Conservation (phyloP, 805 yeast genomes). For the Brettanomyces custersianus region DNA sequence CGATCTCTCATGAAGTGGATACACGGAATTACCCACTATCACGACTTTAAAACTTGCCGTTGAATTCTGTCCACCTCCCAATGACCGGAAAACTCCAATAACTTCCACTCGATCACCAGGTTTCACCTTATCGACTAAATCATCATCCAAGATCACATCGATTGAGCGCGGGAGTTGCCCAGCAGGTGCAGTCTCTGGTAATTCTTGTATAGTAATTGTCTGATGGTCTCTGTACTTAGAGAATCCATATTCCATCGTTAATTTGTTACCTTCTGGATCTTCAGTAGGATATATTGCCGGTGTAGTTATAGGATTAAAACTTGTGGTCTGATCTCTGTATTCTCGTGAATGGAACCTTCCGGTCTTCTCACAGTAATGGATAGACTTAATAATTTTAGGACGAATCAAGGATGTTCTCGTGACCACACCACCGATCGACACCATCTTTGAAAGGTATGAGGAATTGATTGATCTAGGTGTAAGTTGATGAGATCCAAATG, state of each 20-base stretch:
- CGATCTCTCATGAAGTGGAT: slow-evolving; percentile 81
- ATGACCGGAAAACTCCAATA: slow-evolving; percentile 87
- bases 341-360: slow-evolving; percentile 84
- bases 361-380: slow-evolving; percentile 83
- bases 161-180: slow-evolving; percentile 93
- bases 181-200: slow-evolving; percentile 97
- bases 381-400: slow-evolving; percentile 85
- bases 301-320: slow-evolving; percentile 75
- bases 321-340: slow-evolving; percentile 86
- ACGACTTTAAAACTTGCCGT: slow-evolving; percentile 71
- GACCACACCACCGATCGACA: slow-evolving; percentile 90
- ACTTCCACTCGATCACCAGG: slow-evolving; percentile 96
- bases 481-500: slow-evolving; percentile 81
- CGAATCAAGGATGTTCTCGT: slow-evolving; percentile 89
- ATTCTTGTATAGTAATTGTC: slow-evolving; percentile 86
- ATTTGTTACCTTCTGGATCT: slow-evolving; percentile 83
- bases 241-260: slow-evolving; percentile 86
- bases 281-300: slow-evolving; percentile 88
- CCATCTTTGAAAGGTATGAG: slow-evolving; percentile 59
- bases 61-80: slow-evolving; percentile 64
- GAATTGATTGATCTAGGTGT: slow-evolving; percentile 85
- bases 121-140: slow-evolving; percentile 81
- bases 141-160: slow-evolving; percentile 91
- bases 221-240: slow-evolving; percentile 93
- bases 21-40: slow-evolving; percentile 82